A percentile compares a stretch with the other conserved stretches of the same genome.
Conservation (phyloP, 2,329 filamentous ascomycete genomes). For the Didymella pinodella region DNA sequence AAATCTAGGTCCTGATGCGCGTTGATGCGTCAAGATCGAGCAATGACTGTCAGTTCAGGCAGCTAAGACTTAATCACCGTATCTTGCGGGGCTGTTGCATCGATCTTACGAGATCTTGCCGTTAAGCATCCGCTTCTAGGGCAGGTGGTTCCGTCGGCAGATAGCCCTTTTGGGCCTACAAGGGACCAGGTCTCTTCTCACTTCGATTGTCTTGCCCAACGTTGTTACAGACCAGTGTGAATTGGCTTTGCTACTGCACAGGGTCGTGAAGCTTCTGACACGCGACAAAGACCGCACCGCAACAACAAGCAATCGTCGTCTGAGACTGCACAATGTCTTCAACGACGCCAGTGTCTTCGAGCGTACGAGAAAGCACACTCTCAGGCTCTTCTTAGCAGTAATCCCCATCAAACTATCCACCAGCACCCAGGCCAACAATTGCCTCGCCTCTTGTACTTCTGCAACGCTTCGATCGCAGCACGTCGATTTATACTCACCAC, state of each 20-base stretch:
- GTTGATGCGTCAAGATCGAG: background rate
- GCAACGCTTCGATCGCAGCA: background rate
- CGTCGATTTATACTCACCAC: background rate
- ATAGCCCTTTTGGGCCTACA: background rate
- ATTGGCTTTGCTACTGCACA: conserved; percentile 1
- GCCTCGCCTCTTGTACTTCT: background rate
- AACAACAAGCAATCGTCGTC: background rate
- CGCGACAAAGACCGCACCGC: background rate
- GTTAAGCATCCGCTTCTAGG: background rate
- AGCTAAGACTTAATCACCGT: background rate
- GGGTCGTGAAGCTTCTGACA: background rate
- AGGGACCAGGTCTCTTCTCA: background rate
- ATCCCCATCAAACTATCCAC: background rate
- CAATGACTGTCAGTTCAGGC: background rate
- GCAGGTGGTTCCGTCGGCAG: background rate
- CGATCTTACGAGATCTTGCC: background rate
- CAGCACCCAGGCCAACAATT: background rate
- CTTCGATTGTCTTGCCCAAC: background rate
- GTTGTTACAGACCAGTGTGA: background rate
- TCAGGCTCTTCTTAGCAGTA: background rate
- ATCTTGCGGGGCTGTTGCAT: conserved; percentile 1
- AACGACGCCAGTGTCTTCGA: conserved; percentile 1
- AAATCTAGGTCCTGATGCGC: conserved; percentile 4
- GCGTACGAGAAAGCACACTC: background rate
- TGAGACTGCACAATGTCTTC: conserved; percentile 2